Evolutionary conservation across 176 grass and related monocot genomes (phyloP).

Genomic region (Paspalum notatum): DNA sequence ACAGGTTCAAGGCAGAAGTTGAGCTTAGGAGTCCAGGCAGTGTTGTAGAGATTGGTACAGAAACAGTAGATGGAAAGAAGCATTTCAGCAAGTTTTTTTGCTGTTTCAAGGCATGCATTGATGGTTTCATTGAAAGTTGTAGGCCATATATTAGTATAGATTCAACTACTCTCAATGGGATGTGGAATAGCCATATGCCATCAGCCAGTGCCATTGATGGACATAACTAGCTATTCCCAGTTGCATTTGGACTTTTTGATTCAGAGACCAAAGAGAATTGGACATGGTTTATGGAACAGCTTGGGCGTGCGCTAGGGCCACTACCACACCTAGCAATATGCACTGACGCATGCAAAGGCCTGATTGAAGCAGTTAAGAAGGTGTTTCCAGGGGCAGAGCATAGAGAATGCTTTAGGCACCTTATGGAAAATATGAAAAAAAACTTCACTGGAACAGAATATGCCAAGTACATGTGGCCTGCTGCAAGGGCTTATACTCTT

Average conservation of each 20-base stretch:
- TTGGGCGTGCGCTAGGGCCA: not conserved
- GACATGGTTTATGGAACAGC: not conserved
- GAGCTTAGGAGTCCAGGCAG: not conserved
- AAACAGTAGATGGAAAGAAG: not conserved
- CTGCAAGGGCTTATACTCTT: too few species aligned
- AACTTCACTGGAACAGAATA: not conserved
- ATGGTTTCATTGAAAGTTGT: not conserved
- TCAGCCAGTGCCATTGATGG: not conserved
- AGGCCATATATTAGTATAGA: not conserved
- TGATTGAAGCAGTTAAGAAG: not conserved
- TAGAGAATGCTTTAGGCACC: not conserved
- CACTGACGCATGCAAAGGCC: not conserved
- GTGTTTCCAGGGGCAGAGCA: not conserved
- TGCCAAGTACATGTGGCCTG: too few species aligned
- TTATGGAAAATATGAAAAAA: not conserved
- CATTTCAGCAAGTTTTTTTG: not conserved
- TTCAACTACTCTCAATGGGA: not conserved
- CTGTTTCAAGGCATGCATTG: not conserved
- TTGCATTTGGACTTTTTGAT: not conserved
- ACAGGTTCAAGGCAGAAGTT: not conserved
- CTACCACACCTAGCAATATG: not conserved
- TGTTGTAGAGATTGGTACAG: not conserved
- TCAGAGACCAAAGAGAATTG: not conserved
- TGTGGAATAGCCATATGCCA: not conserved
- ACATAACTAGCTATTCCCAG: not conserved